Percentiles rank a stretch among this genome's conserved stretches.
Evolutionary conservation across 2,329 filamentous ascomycete species (phyloP).

Genomic region (Dactylellina drechsleri): DNA sequence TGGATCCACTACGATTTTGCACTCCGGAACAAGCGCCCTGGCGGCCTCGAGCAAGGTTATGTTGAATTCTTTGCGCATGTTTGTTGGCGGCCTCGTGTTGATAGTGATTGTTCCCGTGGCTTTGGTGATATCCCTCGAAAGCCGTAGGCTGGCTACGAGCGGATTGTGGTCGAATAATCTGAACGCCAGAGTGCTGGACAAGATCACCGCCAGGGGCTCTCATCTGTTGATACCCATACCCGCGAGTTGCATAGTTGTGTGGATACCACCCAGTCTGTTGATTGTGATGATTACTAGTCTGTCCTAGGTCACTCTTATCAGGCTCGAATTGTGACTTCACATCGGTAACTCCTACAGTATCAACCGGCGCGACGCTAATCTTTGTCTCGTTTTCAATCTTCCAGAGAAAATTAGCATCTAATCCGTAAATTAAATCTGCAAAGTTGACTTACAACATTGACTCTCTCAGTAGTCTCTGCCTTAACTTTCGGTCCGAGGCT

Average conservation of each 20-base stretch:
- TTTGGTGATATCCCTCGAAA: slow-evolving; percentile 21
- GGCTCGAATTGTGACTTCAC: neutral
- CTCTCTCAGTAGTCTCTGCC: neutral
- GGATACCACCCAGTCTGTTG: slow-evolving; percentile 39
- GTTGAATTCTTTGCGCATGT: slow-evolving; percentile 18
- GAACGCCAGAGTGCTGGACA: neutral
- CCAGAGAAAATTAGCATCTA: neutral
- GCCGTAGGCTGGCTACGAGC: slow-evolving; percentile 21
- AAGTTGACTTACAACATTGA: neutral
- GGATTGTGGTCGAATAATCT: slow-evolving; percentile 21
- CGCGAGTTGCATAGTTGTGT: neutral
- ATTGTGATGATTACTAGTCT: neutral
- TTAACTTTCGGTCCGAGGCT: slow-evolving; percentile 2
- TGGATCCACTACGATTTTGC: slow-evolving; percentile 30
- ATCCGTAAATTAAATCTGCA: no score
- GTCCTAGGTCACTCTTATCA: neutral
- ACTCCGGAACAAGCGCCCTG: slow-evolving; percentile 34
- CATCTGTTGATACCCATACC: slow-evolving; percentile 3
- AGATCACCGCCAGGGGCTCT: slow-evolving; percentile 13
- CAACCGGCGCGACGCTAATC: no score
- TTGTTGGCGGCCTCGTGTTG: slow-evolving; percentile 21
- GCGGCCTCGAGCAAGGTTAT: slow-evolving; percentile 25
- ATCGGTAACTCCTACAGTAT: no score
- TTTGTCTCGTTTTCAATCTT: slow-evolving; percentile 18
- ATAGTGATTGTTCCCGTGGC: slow-evolving; percentile 14